These are phyloP conservation scores for Mariannaea elegans DNA, from an alignment of 2,329 filamentous ascomycete species.

Conservation along the genomic window DNA sequence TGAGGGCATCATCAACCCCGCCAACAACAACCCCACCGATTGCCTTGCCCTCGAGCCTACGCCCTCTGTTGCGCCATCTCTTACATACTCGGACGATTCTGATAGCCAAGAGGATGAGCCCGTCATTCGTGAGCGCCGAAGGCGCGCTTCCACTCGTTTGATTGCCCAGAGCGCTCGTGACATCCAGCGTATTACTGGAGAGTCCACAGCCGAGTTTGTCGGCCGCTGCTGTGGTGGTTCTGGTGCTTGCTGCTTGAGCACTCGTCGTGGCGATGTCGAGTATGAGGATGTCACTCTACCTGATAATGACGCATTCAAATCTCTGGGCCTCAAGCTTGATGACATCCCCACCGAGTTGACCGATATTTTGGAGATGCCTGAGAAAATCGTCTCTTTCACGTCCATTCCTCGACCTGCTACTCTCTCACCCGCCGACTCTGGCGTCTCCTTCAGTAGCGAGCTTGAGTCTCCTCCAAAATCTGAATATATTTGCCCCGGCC, in stretches of 20 bases:
- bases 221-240: conserved; percentile 68
- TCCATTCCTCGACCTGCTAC: conserved; percentile 55
- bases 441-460: conserved; percentile 53
- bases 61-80: conserved; percentile 66
- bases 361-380: conserved; percentile 75
- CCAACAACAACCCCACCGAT: conserved; percentile 51
- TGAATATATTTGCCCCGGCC: conserved; percentile 39
- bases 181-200: conserved; percentile 70
- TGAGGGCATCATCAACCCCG: conserved; percentile 48
- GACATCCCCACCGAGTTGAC: conserved; percentile 78
- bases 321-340: conserved; percentile 79
- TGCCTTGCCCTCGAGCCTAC: conserved; percentile 57
- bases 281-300: conserved; percentile 68
- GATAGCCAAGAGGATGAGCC: conserved; percentile 65
- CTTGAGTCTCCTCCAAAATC: conserved; percentile 33
- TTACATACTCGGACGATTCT: conserved; percentile 70
- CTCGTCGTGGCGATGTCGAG: conserved; percentile 55
- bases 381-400: conserved; percentile 77
- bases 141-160: conserved; percentile 75
- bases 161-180: conserved; percentile 71
- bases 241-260: conserved; percentile 67
- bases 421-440: conserved; percentile 57
- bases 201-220: conserved; percentile 69
- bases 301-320: conserved; percentile 85
- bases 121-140: conserved; percentile 55